A percentile compares a stretch with the other conserved stretches of the same genome.
phyloP scores from a whole-genome alignment of 306 rosid species.

The Vicia faba region DNA sequence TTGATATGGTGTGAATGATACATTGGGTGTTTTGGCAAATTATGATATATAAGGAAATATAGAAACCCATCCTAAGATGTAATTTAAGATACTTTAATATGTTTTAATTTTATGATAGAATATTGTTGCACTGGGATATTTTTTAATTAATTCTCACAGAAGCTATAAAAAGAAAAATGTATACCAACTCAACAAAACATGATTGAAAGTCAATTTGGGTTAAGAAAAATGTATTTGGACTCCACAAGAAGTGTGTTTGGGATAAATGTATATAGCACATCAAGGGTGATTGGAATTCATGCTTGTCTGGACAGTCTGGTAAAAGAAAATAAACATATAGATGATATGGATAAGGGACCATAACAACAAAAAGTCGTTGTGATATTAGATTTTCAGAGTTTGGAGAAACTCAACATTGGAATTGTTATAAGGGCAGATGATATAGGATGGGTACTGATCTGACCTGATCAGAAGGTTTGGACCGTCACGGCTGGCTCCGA shows the following conservation, averaged over 20 bases:
- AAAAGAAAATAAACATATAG: conserved; percentile 3
- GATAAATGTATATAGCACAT: background rate
- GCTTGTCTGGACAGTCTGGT: background rate
- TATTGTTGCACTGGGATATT: background rate
- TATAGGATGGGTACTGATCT: too few species aligned
- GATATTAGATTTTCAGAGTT: background rate
- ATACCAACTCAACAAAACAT: conserved; percentile 1
- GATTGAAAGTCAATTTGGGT: background rate
- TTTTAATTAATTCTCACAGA: background rate
- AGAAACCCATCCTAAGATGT: background rate
- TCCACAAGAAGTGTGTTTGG: background rate
- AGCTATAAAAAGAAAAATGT: conserved; percentile 1
- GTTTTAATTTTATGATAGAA: background rate
- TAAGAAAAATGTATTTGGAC: background rate
- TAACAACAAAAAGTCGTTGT: background rate
- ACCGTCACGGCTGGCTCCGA: too few species aligned
- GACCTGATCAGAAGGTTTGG: too few species aligned
- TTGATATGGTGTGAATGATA: background rate
- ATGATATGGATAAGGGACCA: background rate
- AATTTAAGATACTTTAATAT: background rate
- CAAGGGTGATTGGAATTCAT: background rate
- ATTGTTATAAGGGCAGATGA: background rate
- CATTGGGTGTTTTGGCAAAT: background rate
- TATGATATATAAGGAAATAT: conserved; percentile 1
- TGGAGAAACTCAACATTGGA: background rate